Base-by-base conservation (phyloP, 345 rosid species). In the Turritis glabra region DNA sequence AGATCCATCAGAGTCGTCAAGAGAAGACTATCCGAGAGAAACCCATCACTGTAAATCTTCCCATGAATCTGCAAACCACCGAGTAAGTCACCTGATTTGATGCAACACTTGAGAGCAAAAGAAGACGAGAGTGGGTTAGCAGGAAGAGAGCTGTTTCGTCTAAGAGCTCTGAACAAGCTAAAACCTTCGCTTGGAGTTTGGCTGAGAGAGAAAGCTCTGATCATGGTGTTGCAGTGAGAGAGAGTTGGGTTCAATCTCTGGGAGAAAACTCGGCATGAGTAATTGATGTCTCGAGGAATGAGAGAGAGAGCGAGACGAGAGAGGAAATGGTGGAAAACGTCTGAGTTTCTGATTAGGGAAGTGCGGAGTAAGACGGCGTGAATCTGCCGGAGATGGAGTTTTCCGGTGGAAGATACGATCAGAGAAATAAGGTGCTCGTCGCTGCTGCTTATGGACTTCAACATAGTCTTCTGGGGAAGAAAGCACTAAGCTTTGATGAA, bases 31-130 rank as follows among this genome's bases (percentile, higher is more conserved):
- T 91, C 97, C 1, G 79, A 84, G 46, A 82, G 86, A 79, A 76
- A 81, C 79, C 96, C 98, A 68, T 85, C 90, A 37, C 73, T 76
- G 51, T 84, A 60, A 72, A 88, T 71, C 87, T 84, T 86, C 1
- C 83, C 83, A 27, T 93, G 98, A 69, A 89, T 74, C 84, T 90
- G 97, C 13, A 48, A 58, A n/a, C 91, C 91, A 13, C 91, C 78
- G 18, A 33, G 4, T 44, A 85, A 74, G 21, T 78, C 88, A 54
- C 59, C 35, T 54, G 75, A 40, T 50, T 67, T 84, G 10, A 79
- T 44, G 61, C 92, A 86, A 58, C 87, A 88, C 77, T 86, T 90
- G 19, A 89, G 61, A 8, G 81, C 84, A 67, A 87, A 89, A 6
- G 96, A 86, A 44, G 86, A 74, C 3, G 92, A 76, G 18, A 89